Evolutionary conservation across 352 stramenopile species (phyloP).

Genomic region (Phytophthora cryptogea): DNA sequence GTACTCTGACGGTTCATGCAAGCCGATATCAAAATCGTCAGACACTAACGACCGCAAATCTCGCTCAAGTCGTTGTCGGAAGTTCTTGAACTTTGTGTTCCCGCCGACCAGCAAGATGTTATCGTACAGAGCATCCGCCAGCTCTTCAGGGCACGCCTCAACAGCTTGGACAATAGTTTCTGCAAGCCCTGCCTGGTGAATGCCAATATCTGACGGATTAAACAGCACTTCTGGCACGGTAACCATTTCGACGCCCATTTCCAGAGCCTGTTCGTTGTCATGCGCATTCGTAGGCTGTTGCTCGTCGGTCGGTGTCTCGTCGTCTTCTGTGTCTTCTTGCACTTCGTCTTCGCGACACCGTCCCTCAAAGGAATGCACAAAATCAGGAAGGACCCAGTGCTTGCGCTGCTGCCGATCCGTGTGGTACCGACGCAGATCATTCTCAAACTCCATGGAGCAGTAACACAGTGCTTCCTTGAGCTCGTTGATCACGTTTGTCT

Average conservation of each 20-base stretch:
- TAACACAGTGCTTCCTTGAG: conserved; percentile 92
- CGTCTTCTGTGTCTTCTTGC: conserved; percentile 20
- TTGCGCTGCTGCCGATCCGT: conserved; percentile 37
- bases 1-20: conserved; percentile 57
- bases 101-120: conserved; percentile 90
- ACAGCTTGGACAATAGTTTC: conserved; percentile 89
- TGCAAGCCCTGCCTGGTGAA: conserved; percentile 86
- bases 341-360: conserved; percentile 31
- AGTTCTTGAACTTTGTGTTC: conserved; percentile 88
- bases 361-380: conserved; percentile 73
- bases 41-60: conserved; percentile 67
- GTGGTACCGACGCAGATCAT: conserved; percentile 69
- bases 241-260: conserved; percentile 89
- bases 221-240: conserved; percentile 92
- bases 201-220: conserved; percentile 90
- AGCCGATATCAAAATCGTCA: conserved; percentile 49
- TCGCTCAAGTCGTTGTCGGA: conserved; percentile 65
- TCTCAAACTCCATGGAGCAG: conserved; percentile 86
- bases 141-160: conserved; percentile 67
- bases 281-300: conserved; percentile 1
- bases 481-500: conserved; percentile 69
- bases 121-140: conserved; percentile 77
- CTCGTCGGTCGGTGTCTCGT: conserved; percentile 9
- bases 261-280: conserved; percentile 68
- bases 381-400: conserved; percentile 86